A percentile compares a stretch with the other conserved stretches of the same genome.
Evolutionary conservation across 2,329 filamentous ascomycete genomes (phyloP).

Genomic region (Penicillium italicum): DNA sequence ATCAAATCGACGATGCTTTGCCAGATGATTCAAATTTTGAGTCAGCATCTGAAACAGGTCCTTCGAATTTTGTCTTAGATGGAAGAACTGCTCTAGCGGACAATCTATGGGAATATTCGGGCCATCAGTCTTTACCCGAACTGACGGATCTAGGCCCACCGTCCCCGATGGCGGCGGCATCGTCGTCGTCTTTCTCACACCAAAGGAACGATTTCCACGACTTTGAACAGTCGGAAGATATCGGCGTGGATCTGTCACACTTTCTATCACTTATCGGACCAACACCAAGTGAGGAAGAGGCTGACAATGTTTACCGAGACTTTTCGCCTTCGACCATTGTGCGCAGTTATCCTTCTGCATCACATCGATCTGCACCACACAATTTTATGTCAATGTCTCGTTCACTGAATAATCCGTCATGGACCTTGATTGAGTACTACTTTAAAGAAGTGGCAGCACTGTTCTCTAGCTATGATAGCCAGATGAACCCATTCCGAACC

Average conservation of each 20-base stretch:
- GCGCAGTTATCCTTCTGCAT: constrained; percentile 31
- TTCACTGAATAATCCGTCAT: constrained; percentile 49
- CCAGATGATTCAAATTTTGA: constrained; percentile 4
- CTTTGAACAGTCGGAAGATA: constrained; percentile 19
- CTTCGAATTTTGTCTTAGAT: constrained; percentile 15
- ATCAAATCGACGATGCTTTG: neutral
- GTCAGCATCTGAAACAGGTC: constrained; percentile 1
- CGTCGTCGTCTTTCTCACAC: constrained; percentile 15
- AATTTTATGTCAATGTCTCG: constrained; percentile 37
- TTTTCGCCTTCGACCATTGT: constrained; percentile 36
- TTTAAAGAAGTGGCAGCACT: constrained; percentile 60
- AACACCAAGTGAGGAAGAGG: constrained; percentile 13
- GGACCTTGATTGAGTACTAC: constrained; percentile 60
- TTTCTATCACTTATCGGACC: constrained; percentile 29
- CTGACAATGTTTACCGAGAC: constrained; percentile 16
- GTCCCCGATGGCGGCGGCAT: constrained; percentile 19
- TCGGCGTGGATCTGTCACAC: constrained; percentile 20
- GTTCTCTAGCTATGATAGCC: constrained; percentile 63
- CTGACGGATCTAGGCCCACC: constrained; percentile 31
- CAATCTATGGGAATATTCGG: constrained; percentile 32
- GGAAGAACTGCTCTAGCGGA: constrained; percentile 25
- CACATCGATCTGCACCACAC: constrained; percentile 19
- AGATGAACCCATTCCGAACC: constrained; percentile 59
- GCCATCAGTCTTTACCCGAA: constrained; percentile 31
- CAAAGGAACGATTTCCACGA: constrained; percentile 17